Percentiles rank a stretch among this genome's conserved stretches.
phyloP scores from a whole-genome alignment of 2,329 filamentous ascomycete species.

The Aspergillus puulaauensis region DNA sequence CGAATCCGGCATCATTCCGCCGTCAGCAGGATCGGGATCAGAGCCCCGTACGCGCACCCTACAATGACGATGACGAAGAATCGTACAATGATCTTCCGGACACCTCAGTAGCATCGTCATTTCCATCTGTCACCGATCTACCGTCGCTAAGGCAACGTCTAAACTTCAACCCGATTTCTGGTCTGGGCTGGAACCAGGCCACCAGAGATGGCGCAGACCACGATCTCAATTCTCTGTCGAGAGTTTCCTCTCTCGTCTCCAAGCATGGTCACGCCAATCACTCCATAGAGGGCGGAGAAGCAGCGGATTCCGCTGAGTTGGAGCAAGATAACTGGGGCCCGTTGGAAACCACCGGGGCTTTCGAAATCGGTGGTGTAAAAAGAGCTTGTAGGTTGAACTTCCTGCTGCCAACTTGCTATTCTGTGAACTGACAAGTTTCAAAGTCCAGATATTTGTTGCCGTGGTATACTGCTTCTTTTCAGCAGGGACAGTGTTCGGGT shows the following conservation, averaged over 20 bases:
- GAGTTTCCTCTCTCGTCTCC: conserved; percentile 21
- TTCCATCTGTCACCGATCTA: conserved; percentile 32
- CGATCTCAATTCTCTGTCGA: conserved; percentile 25
- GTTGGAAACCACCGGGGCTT: conserved; percentile 42
- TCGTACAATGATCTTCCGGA: conserved; percentile 32
- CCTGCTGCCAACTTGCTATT: not conserved
- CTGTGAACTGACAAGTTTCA: conserved; percentile 6
- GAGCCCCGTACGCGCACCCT: conserved; percentile 21
- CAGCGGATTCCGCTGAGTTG: conserved; percentile 12
- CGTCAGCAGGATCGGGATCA: conserved; percentile 21
- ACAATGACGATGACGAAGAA: conserved; percentile 22
- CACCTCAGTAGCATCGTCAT: conserved; percentile 32
- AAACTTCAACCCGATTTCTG: conserved; percentile 45
- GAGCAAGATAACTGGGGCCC: conserved; percentile 17
- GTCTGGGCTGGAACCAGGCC: conserved; percentile 37
- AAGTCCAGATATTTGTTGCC: conserved; percentile 68
- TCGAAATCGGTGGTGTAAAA: conserved; percentile 55
- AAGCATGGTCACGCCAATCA: conserved; percentile 20
- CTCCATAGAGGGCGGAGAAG: conserved; percentile 10
- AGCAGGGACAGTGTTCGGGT: conserved; percentile 79
- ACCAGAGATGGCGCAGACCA: conserved; percentile 28
- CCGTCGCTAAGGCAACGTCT: conserved; percentile 29
- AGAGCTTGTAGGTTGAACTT: conserved; percentile 49
- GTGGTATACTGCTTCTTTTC: conserved; percentile 74
- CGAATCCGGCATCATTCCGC: conserved; percentile 29